Evolutionary conservation across 768 basidiomycete species (phyloP), one percentile per base, ranked within the genome.

Genomic region (Heimioporus sp.): DNA sequence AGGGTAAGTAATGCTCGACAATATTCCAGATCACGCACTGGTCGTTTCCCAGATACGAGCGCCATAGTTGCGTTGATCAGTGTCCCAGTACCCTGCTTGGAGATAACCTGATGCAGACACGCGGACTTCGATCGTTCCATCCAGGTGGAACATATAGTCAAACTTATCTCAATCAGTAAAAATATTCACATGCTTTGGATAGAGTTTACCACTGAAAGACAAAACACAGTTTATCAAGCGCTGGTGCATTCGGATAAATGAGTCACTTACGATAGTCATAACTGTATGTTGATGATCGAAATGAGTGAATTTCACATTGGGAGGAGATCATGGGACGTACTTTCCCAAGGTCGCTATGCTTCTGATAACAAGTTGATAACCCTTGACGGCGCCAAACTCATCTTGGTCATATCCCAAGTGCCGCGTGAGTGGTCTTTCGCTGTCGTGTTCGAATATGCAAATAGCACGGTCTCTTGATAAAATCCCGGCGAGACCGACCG

Each of bases 41-140:
- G 74, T 76, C 4, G 73, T 76, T 32, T 81, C 74, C 48, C 76
- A 76, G 43, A 87, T 83, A 15, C 72, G 75, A 21, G 76, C 72
- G 1, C 85, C 85, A 58, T 85, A 85, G 0, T 68, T 59, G 4
- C 69, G 69, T 65, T 83, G 78, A 16, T 72, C 62, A 1, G 70
- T 53, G 32, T 79, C 76, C 77, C 81, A 85, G 62, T 74, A 82
- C 12, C 79, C 82, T 40, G 80, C 83, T 68, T 86, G 85, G 48
- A 86, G 70, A 61, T 87, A 87, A 2, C 85, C 85, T 4, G 83
- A 85, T 0, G 85, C 85, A 9, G 83, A 85, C 16, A 85, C 31
- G 2, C 81, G 74, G n/a, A 85, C 81, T 68, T 87, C 85, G 20
- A 87, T 76, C 3, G 83, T 83, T 4, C 85, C 84, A 55, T 86